Evolutionary conservation across 2,329 filamentous ascomycete genomes (phyloP).

Genomic region (Colletotrichum musae): DNA sequence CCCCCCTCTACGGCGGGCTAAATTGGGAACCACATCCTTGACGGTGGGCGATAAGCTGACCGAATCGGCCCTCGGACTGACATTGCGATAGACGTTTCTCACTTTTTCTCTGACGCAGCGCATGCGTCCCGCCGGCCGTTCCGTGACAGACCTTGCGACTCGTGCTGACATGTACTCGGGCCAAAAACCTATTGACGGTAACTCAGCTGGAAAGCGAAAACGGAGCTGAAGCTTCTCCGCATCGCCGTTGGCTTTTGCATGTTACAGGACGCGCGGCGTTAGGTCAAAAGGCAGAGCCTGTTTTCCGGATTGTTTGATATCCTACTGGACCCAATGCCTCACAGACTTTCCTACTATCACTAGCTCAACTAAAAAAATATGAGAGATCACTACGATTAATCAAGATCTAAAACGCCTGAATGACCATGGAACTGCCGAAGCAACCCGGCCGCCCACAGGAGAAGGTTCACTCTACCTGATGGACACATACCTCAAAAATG

Average conservation of each 20-base stretch:
- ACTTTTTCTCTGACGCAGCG: conserved; percentile 1
- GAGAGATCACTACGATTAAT: background rate
- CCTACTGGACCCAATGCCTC: too few species aligned
- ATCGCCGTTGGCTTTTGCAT: background rate
- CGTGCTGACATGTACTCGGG: too few species aligned
- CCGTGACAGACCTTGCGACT: too few species aligned
- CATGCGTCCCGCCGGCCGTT: too few species aligned
- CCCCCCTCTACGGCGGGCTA: too few species aligned
- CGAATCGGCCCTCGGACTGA: background rate
- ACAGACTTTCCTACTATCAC: background rate
- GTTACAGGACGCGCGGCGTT: conserved; percentile 18
- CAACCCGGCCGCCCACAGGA: background rate
- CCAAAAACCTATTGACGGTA: too few species aligned
- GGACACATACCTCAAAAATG: background rate
- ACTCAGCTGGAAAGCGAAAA: too few species aligned
- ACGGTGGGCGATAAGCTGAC: too few species aligned
- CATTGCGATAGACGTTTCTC: conserved; percentile 5
- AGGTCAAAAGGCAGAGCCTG: background rate
- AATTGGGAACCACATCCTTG: too few species aligned
- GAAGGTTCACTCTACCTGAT: background rate
- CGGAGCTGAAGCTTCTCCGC: conserved; percentile 15
- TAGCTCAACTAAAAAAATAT: background rate
- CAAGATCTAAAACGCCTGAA: background rate
- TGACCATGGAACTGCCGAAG: background rate
- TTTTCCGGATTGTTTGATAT: too few species aligned